Evolutionary conservation across 345 rosid species (phyloP).

Genomic region (Lepidium aucheri): DNA sequence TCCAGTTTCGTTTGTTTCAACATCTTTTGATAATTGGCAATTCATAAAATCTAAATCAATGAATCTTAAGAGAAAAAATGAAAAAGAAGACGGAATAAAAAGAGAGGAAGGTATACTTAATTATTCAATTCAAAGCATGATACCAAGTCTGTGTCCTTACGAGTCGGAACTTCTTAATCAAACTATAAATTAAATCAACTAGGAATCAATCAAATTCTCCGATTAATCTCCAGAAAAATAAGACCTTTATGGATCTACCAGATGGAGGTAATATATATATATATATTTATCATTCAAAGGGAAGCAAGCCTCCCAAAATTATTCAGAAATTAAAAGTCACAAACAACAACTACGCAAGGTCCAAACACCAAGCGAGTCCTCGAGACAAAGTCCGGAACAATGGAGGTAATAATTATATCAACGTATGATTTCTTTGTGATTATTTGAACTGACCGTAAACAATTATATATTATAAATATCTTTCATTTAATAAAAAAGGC

Average conservation of each 20-base stretch:
- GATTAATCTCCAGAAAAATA: neutral
- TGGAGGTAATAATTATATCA: too few relatives aligned
- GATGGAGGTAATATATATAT: neutral
- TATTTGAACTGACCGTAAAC: neutral
- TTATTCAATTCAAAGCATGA: neutral
- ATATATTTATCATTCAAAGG: too few relatives aligned
- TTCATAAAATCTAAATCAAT: neutral
- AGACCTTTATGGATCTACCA: neutral
- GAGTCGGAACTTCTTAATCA: neutral
- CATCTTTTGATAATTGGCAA: neutral
- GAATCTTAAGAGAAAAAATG: neutral
- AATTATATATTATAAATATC: neutral
- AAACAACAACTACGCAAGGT: too few relatives aligned
- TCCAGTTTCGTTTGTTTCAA: neutral
- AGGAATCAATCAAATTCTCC: neutral
- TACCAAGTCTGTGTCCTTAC: neutral
- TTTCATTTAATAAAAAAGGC: neutral
- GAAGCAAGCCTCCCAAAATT: too few relatives aligned
- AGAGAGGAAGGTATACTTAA: neutral
- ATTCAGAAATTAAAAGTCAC: too few relatives aligned
- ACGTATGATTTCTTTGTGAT: too few relatives aligned
- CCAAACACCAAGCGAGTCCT: too few relatives aligned
- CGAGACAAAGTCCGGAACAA: too few relatives aligned
- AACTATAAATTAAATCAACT: neutral
- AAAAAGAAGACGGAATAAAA: neutral